Conservation (phyloP, 78 protist species). For the Pirum gemmata region DNA sequence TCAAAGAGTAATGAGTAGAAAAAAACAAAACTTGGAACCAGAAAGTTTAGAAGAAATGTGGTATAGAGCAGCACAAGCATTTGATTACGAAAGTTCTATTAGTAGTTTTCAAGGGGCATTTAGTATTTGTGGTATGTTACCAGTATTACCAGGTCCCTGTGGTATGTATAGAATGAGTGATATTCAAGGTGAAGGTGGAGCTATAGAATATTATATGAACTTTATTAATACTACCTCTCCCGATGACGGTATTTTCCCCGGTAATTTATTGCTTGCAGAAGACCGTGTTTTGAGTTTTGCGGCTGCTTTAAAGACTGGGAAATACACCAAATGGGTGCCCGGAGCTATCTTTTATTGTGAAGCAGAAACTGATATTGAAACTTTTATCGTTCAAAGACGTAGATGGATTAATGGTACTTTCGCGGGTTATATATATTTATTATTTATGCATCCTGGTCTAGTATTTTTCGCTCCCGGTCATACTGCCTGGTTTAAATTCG, state of each 20-base stretch:
- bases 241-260: constrained; percentile 8
- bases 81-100: constrained; percentile 28
- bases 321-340: constrained; percentile 3
- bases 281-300: constrained; percentile 42
- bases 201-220: constrained; percentile 21
- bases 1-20: constrained; percentile 39
- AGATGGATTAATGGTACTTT: constrained; percentile 36
- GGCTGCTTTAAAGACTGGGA: constrained; percentile 20
- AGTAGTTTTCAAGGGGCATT: constrained; percentile 20
- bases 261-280: constrained; percentile 32
- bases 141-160: constrained; percentile 45
- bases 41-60: not conserved
- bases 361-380: constrained; percentile 31
- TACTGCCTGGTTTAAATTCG: not conserved
- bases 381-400: constrained; percentile 25
- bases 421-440: not conserved
- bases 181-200: not conserved
- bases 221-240: not conserved
- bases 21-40: not conserved
- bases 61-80: constrained; percentile 35
- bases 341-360: not conserved
- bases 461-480: not conserved
- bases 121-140: constrained; percentile 15
- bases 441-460: constrained; percentile 4
- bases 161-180: constrained; percentile 16